Base-by-base conservation (phyloP, 2,329 filamentous ascomycete genomes). In the Sordariomycetes sp. region DNA sequence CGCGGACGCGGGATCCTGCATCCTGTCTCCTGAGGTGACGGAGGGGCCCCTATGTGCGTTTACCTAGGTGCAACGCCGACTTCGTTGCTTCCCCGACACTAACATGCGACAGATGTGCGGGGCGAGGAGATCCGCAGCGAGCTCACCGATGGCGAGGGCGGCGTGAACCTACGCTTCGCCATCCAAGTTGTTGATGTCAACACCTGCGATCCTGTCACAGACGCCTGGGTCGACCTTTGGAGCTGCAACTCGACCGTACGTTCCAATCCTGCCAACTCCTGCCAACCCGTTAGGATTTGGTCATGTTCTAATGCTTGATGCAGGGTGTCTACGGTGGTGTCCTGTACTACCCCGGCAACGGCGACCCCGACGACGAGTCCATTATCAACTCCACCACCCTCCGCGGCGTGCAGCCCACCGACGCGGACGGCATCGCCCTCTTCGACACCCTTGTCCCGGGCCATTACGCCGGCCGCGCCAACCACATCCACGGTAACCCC, bases 1-100 rank as follows among this genome's bases (percentile, higher is more conserved):
- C 60, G 65, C 70, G 2, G 68, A 69, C 24, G 71, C 71, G 55
- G 69, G 67, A 32, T 72, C 74, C 18, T 81, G 79, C 58, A 69
- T 79, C 12, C 68, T 81, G 28, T 75, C 71, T 3, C 76, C 77
- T 0, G 78, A 80, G 62, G 74, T 75, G 12, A 80, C 76, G 3
- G 70, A 79, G 63, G 78, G 78, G 1, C 79, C 79, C 50, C 76
- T 76, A 63, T 78, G 67, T 63, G 63, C 57, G 61, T 60, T 10
- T 2, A 6, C 20, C 28, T 18, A 35, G 28, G 18, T 35, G 14
- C 7, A 2, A 20, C 12, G 18, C 43, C 43, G 18, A 3, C 3
- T 22, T 48, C 50, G 10, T 54, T 4, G 10, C 24, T 20, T n/a
- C 10, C 28, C 8, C 20, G 20, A 16, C 24, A 18, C n/a, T n/a